Evolutionary conservation across 1,284 basidiomycete genomes (phyloP).

Genomic region (Tylopilus sp.): DNA sequence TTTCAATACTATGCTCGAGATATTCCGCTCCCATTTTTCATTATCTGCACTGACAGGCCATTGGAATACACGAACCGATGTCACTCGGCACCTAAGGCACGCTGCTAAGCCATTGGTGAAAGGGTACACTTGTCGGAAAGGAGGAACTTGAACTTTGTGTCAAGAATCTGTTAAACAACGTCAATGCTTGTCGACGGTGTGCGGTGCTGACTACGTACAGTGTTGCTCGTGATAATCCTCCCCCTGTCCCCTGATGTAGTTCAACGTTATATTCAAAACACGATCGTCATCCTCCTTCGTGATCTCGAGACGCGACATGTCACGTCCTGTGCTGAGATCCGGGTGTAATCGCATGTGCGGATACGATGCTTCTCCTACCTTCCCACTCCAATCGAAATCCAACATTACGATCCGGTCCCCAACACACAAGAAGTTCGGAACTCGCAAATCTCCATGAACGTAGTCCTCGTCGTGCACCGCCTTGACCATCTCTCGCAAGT

Average conservation of each 20-base stretch:
- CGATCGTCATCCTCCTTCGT: background rate
- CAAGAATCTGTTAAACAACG: too few relatives aligned
- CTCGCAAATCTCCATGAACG: background rate
- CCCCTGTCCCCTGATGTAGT: too few relatives aligned
- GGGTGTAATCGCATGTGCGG: background rate
- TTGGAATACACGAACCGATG: conserved; percentile 53
- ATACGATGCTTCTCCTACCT: background rate
- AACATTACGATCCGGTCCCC: background rate
- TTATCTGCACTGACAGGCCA: background rate
- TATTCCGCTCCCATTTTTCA: conserved; percentile 42
- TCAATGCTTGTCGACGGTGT: too few relatives aligned
- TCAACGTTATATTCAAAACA: background rate
- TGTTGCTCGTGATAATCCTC: too few relatives aligned
- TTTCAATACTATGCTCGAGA: conserved; percentile 75
- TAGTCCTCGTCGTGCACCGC: too few relatives aligned
- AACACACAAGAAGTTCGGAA: background rate
- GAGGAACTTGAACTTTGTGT: too few relatives aligned
- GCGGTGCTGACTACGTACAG: too few relatives aligned
- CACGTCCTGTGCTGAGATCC: background rate
- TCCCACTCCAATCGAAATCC: background rate
- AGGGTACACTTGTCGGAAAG: too few relatives aligned
- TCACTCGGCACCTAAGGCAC: conserved; percentile 62
- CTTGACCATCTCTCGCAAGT: background rate
- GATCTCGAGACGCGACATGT: background rate
- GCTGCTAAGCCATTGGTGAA: too few relatives aligned